Evolutionary conservation across 345 rosid genomes (phyloP), one percentile per base, ranked within the genome.

Genomic region (Pistacia vera): DNA sequence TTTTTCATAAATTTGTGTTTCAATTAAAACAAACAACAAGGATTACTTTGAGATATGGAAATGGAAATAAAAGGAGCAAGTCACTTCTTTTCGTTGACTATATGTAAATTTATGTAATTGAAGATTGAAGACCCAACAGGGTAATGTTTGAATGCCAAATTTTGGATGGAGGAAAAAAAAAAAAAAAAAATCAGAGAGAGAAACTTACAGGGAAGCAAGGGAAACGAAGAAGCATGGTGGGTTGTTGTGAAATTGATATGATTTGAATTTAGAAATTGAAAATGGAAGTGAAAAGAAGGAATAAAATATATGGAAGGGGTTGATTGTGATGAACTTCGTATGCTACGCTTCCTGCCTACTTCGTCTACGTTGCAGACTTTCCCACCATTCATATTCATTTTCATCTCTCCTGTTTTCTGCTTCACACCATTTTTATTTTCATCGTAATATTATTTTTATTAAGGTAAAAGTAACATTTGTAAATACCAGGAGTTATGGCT

Each of bases 171-270:
- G 18, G 33, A 3, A 51, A 51, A 22, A 22, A 22, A 22, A 22
- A 22, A 22, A 22, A 22, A 22, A 22, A 22, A 25, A 14, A 16
- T 25, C 51, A 11, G 11, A 65, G 30, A 1, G 38, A 51, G 60
- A 28, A 5, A 25, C 74, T 71, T 58, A 58, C 74, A 57, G 66
- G 28, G 17, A 60, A 60, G 22, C 28, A 46, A 17, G 56, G 57
- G 25, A 51, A 46, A 72, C 58, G 66, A 66, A 60, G 65, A 59
- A 59, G 56, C 75, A 71, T 71, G 51, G 55, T 38, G 69, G 17
- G 69, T 38, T 35, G n/a, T 35, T 36, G 48, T 3, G 48, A 22
- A 1, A 41, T 66, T 66, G 55, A 66, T 46, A n/a, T 25, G 36
- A 36, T 36, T 4, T 16, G n/a, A 6, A 14, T 25, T 63, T 63